These are phyloP conservation scores for Aspergillus sp. DNA, from an alignment of 2,329 filamentous ascomycete species.

Conservation along the genomic window DNA sequence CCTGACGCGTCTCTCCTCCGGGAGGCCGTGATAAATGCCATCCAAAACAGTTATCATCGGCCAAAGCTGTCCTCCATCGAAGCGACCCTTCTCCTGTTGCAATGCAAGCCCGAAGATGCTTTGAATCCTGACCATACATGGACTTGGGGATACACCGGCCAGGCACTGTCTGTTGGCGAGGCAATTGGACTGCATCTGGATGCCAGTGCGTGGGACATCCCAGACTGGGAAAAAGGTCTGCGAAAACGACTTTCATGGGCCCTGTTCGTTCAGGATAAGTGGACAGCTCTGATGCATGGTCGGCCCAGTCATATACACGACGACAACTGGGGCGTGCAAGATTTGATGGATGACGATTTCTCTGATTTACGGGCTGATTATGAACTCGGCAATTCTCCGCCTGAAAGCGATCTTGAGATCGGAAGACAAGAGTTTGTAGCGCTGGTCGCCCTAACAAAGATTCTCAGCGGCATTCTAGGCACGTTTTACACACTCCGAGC, in stretches of 20 bases:
- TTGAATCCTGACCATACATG: conserved; percentile 1
- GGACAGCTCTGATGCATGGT: conserved; percentile 54
- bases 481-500: conserved; percentile 12
- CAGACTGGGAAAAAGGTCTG: conserved; percentile 60
- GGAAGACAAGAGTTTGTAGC: conserved; percentile 10
- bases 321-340: conserved; percentile 56
- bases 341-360: conserved; percentile 48
- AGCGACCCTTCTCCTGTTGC: background rate
- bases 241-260: conserved; percentile 64
- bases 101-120: background rate
- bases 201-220: background rate
- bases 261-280: conserved; percentile 62
- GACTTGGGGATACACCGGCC: background rate
- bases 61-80: background rate
- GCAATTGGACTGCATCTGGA: background rate
- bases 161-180: background rate
- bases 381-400: conserved; percentile 17
- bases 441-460: conserved; percentile 12
- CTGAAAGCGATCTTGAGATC: conserved; percentile 3
- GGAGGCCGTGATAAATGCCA: background rate
- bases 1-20: background rate
- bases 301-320: conserved; percentile 46
- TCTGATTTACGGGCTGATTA: conserved; percentile 23
- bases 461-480: conserved; percentile 10
- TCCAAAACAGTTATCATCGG: background rate